phyloP scores from a whole-genome alignment of 371 early-diverging fungal species.

The Saksenaea vasiformis region DNA sequence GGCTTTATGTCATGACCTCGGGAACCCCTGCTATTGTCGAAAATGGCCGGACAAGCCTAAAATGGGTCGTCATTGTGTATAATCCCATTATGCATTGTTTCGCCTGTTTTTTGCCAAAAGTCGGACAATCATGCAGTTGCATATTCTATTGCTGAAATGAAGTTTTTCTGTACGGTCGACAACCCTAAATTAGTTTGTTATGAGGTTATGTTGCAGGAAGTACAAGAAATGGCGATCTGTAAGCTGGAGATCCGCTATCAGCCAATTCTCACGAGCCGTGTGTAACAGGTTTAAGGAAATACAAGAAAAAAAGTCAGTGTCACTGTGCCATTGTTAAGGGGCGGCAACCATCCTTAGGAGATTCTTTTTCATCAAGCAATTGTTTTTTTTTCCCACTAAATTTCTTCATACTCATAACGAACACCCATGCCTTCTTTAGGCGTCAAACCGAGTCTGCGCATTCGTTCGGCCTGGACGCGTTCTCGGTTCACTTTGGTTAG shows the following conservation, averaged over 20 bases:
- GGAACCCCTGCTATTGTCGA: too few species aligned
- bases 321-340: constrained; percentile 4
- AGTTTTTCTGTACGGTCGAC: too few species aligned
- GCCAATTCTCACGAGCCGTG: constrained; percentile 1
- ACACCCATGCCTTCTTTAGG: constrained; percentile 54
- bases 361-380: background rate
- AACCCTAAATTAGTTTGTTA: too few species aligned
- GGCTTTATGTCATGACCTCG: too few species aligned
- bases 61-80: too few species aligned
- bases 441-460: constrained; percentile 67
- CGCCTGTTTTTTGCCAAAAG: too few species aligned
- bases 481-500: constrained; percentile 66
- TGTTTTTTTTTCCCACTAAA: background rate
- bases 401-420: constrained; percentile 44
- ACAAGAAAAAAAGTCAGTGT: background rate
- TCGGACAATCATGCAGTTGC: too few species aligned
- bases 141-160: too few species aligned
- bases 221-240: background rate
- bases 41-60: too few species aligned
- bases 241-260: background rate
- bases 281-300: constrained; percentile 6
- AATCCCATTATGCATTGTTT: too few species aligned
- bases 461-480: constrained; percentile 64
- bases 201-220: too few species aligned
- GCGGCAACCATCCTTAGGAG: background rate